Evolutionary conservation across 345 rosid genomes (phyloP), one percentile per base, ranked within the genome.

Genomic region (Aquilaria malaccensis): DNA sequence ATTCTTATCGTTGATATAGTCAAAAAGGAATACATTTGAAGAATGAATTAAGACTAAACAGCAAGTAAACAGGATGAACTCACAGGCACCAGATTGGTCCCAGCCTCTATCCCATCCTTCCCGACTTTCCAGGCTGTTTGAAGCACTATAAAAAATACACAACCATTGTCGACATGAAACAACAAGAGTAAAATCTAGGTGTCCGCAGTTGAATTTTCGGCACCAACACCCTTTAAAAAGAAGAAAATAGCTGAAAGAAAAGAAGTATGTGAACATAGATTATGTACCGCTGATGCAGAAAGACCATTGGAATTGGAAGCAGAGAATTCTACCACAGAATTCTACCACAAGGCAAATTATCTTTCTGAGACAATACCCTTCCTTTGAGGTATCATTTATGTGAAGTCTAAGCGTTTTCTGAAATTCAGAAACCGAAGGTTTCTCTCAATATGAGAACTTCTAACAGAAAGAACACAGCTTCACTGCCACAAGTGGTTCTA

Each of bases 81-180:
- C 71, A 93, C 99, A 30, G 96, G 99, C 76, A 94, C 94, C 53
- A 94, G 74, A 47, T 67, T 77, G 43, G 92, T 83, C 67, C 91
- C 96, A 10, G 91, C 92, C 52, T 90, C 95, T 45, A 94, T 70
- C 64, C 91, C 96, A 76, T 94, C 92, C 68, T 74, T 86, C 58
- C 91, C 99, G 47, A 90, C 83, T 54, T 74, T 88, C 96, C 90
- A 94, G 1, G 67, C 91, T 0, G 81, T 86, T 73, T 82, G 95
- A 62, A 83, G 55, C 71, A 78, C 98, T 89, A 65, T 49, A 57
- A 30, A 55, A n/a, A 66, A 56, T 57, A 56, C 46, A 55, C 29
- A 60, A 60, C 1, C 30, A 14, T 12, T 33, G 45, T 63, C 46
- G 67, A 46, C 58, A 60, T 46, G 50, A 56, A 63, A 33, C 11